Evolutionary conservation across 2,329 filamentous ascomycete genomes (phyloP).

Genomic region (Neonectria hederae): DNA sequence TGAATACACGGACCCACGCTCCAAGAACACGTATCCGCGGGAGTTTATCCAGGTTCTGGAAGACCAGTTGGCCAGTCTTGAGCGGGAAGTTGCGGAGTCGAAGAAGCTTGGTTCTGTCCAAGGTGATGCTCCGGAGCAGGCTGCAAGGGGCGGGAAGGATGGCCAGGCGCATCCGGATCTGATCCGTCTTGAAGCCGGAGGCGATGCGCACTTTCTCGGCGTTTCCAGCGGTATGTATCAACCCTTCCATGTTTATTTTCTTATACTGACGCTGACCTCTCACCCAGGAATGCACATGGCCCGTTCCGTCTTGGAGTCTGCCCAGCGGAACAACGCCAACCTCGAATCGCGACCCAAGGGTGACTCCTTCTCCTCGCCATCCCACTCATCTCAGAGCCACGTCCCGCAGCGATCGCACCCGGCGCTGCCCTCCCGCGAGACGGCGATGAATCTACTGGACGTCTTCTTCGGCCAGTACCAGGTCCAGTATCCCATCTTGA

Average conservation of each 20-base stretch:
- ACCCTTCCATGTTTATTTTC: too few species aligned
- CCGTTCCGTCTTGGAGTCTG: constrained; percentile 25
- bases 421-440: constrained; percentile 28
- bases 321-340: constrained; percentile 23
- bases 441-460: constrained; percentile 30
- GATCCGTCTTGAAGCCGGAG: constrained; percentile 27
- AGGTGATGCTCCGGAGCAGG: neutral
- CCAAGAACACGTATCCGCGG: constrained; percentile 24
- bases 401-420: neutral
- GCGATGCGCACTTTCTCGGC: constrained; percentile 27
- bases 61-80: constrained; percentile 13
- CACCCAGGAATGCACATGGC: constrained; percentile 23
- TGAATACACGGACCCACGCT: constrained; percentile 33
- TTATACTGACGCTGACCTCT: neutral
- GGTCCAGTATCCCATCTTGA: constrained; percentile 36
- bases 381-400: constrained; percentile 10
- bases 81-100: constrained; percentile 7
- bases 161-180: constrained; percentile 22
- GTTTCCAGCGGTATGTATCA: constrained; percentile 18
- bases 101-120: neutral
- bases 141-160: neutral
- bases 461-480: constrained; percentile 38
- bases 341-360: constrained; percentile 5
- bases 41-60: constrained; percentile 17
- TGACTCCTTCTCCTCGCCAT: constrained; percentile 4